These are phyloP conservation scores for Rhizopus stolonifer DNA, from an alignment of 371 early-diverging fungal species.

Conservation along the genomic window DNA sequence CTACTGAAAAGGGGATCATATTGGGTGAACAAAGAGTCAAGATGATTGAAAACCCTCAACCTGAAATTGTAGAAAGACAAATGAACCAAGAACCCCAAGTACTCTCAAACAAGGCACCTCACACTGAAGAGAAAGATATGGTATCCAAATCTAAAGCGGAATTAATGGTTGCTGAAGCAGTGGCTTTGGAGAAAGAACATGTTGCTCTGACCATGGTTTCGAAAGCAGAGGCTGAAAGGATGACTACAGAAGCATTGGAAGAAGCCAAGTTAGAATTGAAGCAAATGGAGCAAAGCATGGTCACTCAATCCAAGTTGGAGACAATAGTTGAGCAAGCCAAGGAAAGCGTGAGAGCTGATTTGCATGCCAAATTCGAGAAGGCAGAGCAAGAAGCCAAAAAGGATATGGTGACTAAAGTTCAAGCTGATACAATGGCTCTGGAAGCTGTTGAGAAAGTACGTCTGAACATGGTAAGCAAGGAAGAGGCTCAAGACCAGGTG, in stretches of 20 bases:
- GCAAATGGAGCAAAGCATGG: constrained; percentile 2
- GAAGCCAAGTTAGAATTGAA: constrained; percentile 10
- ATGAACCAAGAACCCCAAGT: no score
- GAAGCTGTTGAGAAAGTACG: constrained; percentile 14
- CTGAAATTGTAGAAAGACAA: no score
- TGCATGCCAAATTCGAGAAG: background rate
- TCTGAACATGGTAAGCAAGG: background rate
- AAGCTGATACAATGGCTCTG: constrained; percentile 15
- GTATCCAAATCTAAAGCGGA: background rate
- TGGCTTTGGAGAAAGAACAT: constrained; percentile 2
- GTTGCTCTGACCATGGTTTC: background rate
- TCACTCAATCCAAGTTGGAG: background rate
- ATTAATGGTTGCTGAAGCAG: background rate
- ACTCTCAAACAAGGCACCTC: no score
- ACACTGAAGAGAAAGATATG: constrained; percentile 9
- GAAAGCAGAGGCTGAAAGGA: constrained; percentile 6
- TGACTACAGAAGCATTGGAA: constrained; percentile 14
- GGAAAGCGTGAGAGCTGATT: background rate
- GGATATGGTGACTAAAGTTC: constrained; percentile 14
- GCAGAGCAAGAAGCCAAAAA: constrained; percentile 1
- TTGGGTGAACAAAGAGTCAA: background rate
- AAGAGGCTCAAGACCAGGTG: background rate
- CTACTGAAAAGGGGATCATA: background rate
- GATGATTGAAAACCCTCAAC: no score
- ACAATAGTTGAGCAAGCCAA: background rate